Conservation (phyloP, 768 basidiomycete genomes). For the Cystobasidium tubakii region DNA sequence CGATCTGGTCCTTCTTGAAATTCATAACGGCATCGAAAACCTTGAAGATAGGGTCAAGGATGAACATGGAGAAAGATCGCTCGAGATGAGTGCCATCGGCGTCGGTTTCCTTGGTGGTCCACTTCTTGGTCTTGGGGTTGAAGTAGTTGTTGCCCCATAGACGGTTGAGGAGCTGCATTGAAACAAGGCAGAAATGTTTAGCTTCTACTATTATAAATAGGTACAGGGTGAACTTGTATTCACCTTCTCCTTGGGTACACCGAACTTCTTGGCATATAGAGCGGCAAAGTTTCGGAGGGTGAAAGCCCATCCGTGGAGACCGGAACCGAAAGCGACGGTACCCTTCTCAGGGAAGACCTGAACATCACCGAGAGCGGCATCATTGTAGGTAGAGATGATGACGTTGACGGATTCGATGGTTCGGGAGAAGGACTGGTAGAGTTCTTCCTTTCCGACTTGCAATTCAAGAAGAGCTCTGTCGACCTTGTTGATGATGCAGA, state of each 20-base stretch:
- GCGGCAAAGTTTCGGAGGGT: conserved; percentile 93
- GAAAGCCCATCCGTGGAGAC: conserved; percentile 99
- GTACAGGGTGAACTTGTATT: neutral
- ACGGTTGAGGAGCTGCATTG: conserved; percentile 60
- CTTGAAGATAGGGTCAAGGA: conserved; percentile 97
- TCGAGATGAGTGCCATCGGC: conserved; percentile 86
- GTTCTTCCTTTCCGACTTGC: conserved; percentile 90
- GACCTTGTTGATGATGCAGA: conserved; percentile 99
- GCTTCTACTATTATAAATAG: neutral
- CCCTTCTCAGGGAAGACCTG: conserved; percentile 98
- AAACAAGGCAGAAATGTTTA: neutral
- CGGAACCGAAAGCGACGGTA: conserved; percentile 97
- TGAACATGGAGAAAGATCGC: conserved; percentile 93
- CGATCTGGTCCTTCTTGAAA: conserved; percentile 88
- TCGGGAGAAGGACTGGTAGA: conserved; percentile 95
- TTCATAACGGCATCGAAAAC: conserved; percentile 99
- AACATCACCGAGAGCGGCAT: conserved; percentile 86
- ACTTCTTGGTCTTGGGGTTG: conserved; percentile 93
- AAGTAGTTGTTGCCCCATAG: conserved; percentile 99
- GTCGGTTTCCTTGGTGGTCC: conserved; percentile 71
- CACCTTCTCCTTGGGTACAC: conserved; percentile 98
- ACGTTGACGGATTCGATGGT: conserved; percentile 98
- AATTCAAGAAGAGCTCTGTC: conserved; percentile 98
- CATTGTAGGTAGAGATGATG: conserved; percentile 95
- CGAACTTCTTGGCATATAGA: conserved; percentile 96